These are phyloP conservation scores for Penicillium oxalicum DNA, from an alignment of 2,329 filamentous ascomycete genomes.

Conservation along the genomic window DNA sequence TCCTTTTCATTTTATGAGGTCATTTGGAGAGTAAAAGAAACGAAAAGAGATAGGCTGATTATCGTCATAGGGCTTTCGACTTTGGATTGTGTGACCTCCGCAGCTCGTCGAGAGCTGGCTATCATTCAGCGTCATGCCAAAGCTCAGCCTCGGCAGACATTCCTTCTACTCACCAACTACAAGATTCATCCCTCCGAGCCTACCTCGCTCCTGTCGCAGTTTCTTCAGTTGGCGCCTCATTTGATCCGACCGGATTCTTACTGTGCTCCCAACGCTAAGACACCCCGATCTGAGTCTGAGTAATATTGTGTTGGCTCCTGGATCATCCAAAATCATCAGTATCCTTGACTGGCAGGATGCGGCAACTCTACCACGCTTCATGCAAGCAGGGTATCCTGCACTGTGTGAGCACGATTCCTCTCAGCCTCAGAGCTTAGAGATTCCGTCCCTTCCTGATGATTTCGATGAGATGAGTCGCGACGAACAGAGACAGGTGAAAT, in stretches of 20 bases:
- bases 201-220: constrained; percentile 20
- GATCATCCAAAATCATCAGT: constrained; percentile 13
- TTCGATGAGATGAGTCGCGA: not conserved
- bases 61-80: constrained; percentile 16
- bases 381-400: constrained; percentile 24
- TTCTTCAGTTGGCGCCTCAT: constrained; percentile 19
- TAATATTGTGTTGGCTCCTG: constrained; percentile 23
- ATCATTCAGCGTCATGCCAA: constrained; percentile 18
- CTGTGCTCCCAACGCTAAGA: constrained; percentile 19
- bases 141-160: constrained; percentile 22
- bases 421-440: constrained; percentile 18
- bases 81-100: constrained; percentile 19
- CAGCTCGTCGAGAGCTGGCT: constrained; percentile 23
- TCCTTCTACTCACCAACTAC: constrained; percentile 22
- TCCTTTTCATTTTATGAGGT: not conserved
- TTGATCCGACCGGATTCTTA: constrained; percentile 11
- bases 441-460: constrained; percentile 1
- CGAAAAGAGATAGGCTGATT: constrained; percentile 4
- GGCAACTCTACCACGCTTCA: constrained; percentile 20
- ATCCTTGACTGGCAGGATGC: constrained; percentile 24
- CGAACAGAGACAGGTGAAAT: constrained; percentile 11
- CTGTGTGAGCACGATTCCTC: constrained; percentile 24
- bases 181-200: constrained; percentile 21
- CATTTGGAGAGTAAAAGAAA: not conserved
- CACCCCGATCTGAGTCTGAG: constrained; percentile 24